A percentile compares a stretch with the other conserved stretches of the same genome.
phyloP scores from a whole-genome alignment of 768 basidiomycete genomes.

The Pleurotus ostreatus region DNA sequence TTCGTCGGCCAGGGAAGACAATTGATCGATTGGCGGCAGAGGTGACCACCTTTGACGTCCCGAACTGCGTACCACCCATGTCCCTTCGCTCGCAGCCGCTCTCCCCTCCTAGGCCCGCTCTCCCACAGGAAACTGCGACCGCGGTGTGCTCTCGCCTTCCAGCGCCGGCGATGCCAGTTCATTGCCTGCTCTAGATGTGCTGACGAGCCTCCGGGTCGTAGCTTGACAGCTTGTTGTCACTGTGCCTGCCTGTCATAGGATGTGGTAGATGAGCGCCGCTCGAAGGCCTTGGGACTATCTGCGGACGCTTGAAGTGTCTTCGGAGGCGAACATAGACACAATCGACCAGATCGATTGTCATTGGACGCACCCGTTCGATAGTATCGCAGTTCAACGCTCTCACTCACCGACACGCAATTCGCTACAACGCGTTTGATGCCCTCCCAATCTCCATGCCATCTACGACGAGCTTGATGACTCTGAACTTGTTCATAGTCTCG shows the following conservation, averaged over 20 bases:
- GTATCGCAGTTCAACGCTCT: no score
- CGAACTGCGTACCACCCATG: no score
- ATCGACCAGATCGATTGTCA: background rate
- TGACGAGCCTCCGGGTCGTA: background rate
- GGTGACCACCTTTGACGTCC: conserved; percentile 10
- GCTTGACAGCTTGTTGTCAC: background rate
- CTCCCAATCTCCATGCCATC: background rate
- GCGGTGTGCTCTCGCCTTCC: background rate
- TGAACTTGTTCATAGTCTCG: background rate
- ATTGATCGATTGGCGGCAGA: conserved; percentile 19
- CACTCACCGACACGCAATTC: no score
- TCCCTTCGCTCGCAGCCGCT: conserved; percentile 15
- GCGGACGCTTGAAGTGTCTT: conserved; percentile 5
- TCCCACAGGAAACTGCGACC: background rate
- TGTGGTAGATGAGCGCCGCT: conserved; percentile 2
- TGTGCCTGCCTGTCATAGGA: background rate
- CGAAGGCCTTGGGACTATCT: background rate
- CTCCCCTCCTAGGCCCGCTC: conserved; percentile 18
- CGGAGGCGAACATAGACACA: background rate
- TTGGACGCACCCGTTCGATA: no score
- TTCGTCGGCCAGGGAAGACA: conserved; percentile 21
- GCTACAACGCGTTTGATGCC: background rate
- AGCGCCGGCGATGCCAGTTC: background rate
- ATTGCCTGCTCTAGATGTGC: background rate
- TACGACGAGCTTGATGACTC: conserved; percentile 4